phyloP scores from a whole-genome alignment of 2,329 filamentous ascomycete genomes.

The Neonectria ditissima region DNA sequence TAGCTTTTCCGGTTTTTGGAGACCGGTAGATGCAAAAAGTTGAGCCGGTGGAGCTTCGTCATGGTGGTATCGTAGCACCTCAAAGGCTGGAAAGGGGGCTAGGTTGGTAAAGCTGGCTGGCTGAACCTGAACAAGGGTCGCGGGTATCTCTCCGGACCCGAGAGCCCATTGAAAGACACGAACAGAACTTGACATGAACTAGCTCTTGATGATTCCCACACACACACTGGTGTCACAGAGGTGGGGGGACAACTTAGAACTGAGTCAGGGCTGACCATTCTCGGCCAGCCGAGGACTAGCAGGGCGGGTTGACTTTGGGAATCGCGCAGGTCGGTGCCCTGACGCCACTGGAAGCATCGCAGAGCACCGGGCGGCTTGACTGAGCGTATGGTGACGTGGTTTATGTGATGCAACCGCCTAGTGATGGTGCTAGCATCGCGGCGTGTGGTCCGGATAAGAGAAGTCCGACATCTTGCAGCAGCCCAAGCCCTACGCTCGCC shows the following conservation, averaged over 20 bases:
- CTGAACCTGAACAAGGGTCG: slow-evolving; percentile 12
- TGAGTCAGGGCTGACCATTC: slow-evolving; percentile 4
- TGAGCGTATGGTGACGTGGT: slow-evolving; percentile 3
- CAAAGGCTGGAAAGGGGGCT: slow-evolving; percentile 15
- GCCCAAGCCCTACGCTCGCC: neutral
- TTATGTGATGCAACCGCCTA: slow-evolving; percentile 7
- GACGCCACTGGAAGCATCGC: neutral
- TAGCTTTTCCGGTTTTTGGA: slow-evolving; percentile 27
- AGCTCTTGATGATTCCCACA: slow-evolving; percentile 5
- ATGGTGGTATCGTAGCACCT: slow-evolving; percentile 9
- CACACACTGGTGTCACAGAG: neutral
- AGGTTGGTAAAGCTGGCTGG: slow-evolving; percentile 8
- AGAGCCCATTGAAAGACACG: neutral
- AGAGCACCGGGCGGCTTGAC: neutral
- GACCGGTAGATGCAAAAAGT: slow-evolving; percentile 4
- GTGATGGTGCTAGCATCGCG: slow-evolving; percentile 1
- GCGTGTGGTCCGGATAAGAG: slow-evolving; percentile 7
- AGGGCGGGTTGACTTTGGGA: neutral
- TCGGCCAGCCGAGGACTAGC: neutral
- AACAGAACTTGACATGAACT: neutral
- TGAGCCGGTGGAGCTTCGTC: slow-evolving; percentile 25
- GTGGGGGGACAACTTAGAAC: slow-evolving; percentile 7
- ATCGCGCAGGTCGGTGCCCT: slow-evolving; percentile 1
- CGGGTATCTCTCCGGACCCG: no score
- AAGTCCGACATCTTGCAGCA: neutral